Evolutionary conservation across 2,329 filamentous ascomycete genomes (phyloP).

Genomic region (Fusarium tanahbumbuense): DNA sequence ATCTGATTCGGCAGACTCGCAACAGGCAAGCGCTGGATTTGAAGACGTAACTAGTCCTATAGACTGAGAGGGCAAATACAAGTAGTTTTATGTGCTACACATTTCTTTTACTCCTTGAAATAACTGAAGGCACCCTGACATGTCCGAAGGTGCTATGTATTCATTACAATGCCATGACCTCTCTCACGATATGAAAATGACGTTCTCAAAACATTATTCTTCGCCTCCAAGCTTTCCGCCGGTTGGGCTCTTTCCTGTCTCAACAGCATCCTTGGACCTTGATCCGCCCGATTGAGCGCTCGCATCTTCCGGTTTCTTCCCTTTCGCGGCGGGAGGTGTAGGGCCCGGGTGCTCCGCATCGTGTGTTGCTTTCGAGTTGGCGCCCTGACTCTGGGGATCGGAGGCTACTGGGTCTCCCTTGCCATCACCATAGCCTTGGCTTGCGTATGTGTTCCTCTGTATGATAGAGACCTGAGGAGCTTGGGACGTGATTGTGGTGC

Average conservation of each 20-base stretch:
- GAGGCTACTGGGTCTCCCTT: constrained; percentile 2
- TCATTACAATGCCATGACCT: not conserved
- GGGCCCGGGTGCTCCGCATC: constrained; percentile 1
- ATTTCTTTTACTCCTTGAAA: too few relatives aligned
- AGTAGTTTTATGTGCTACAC: not conserved
- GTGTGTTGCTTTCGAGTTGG: constrained; percentile 8
- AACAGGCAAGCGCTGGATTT: not conserved
- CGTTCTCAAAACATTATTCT: not conserved
- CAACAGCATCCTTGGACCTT: constrained; percentile 6
- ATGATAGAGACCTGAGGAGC: not conserved
- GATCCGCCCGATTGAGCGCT: constrained; percentile 6
- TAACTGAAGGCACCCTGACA: too few relatives aligned
- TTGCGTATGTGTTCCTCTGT: not conserved
- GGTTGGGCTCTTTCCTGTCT: constrained; percentile 9
- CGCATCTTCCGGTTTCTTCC: constrained; percentile 4
- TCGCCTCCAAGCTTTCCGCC: constrained; percentile 1
- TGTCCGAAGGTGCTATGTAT: not conserved
- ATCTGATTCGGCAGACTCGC: not conserved
- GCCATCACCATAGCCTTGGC: not conserved
- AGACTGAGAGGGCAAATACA: not conserved
- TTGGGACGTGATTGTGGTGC: not conserved
- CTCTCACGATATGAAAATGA: not conserved
- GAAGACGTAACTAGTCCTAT: not conserved
- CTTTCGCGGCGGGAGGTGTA: not conserved
- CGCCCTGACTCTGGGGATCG: not conserved